Evolutionary conservation across 306 rosid species (phyloP), one percentile per base, ranked within the genome.

Genomic region (Macrotyloma uniflorum): DNA sequence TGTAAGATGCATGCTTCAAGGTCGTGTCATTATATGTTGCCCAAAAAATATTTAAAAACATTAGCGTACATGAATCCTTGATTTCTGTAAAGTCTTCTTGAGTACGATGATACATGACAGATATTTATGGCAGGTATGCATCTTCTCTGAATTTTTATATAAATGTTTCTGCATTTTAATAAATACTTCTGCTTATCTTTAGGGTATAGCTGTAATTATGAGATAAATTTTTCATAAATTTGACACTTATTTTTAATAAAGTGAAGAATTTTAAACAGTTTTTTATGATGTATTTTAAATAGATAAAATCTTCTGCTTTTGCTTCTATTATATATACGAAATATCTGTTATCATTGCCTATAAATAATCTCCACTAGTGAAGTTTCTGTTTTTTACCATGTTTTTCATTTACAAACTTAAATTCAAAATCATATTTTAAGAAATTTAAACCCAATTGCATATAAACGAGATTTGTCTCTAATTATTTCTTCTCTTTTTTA

Each of bases 1-100:
- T 62, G 68, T 62, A 62, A 62, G 45, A 33, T 62, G 68, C 24
- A 62, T 32, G 43, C 68, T 6, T 62, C 68, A 7, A 62, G 45
- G 6, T 1, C 15, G 10, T 62, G 4, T 32, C 26, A 62, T 62
- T 26, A 26, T 58, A 4, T 22, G 23, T 55, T 23, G n/a, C n/a
- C 0, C 15, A 3, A 5, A 1, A 54, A 5, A 12, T 0, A 15
- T 62, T 62, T 30, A n/a, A 62, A 32, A 63, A 33, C 46, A 33
- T 16, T n/a, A n/a, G 15, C 45, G 4, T 18, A 63, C 3, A 13
- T 33, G 14, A 32, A 33, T n/a, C 13, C 32, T 62, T 62, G 15
- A 9, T n/a, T 6, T 62, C 69, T 5, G 6, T 32, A 33, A 61
- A 58, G 13, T 24, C 0, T 40, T 59, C 2, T 15, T 15, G 23